phyloP scores from a whole-genome alignment of 1,284 basidiomycete genomes.

The Apiotrichum brassicae region DNA sequence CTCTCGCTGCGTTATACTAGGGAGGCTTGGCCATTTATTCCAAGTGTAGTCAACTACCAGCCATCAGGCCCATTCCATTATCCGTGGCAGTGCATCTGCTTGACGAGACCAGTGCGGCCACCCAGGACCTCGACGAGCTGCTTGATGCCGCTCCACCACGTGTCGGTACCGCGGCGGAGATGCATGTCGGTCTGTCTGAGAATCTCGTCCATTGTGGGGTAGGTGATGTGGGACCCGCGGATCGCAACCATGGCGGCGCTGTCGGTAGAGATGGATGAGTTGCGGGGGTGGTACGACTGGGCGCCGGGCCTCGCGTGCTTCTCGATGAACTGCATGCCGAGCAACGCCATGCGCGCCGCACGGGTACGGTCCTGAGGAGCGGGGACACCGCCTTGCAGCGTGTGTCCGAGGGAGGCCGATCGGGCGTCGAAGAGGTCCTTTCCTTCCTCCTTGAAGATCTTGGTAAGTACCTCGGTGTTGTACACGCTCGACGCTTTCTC shows the following conservation, averaged over 20 bases:
- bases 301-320: slow-evolving; percentile 56
- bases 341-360: slow-evolving; percentile 79
- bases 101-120: slow-evolving; percentile 38
- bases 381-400: slow-evolving; percentile 88
- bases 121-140: slow-evolving; percentile 64
- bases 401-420: slow-evolving; percentile 89
- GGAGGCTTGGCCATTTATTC: too few species aligned
- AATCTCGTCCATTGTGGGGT: slow-evolving; percentile 80
- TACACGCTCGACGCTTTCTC: slow-evolving; percentile 84
- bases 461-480: slow-evolving; percentile 84
- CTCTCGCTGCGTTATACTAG: too few species aligned
- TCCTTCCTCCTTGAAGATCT: slow-evolving; percentile 92
- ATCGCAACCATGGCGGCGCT: slow-evolving; percentile 88
- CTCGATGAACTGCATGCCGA: slow-evolving; percentile 93
- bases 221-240: slow-evolving; percentile 68
- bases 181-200: slow-evolving; percentile 80
- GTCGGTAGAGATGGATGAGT: slow-evolving; percentile 14
- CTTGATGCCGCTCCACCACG: slow-evolving; percentile 74
- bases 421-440: slow-evolving; percentile 86
- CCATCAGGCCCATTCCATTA: too few species aligned
- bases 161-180: slow-evolving; percentile 70
- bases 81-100: slow-evolving; percentile 3
- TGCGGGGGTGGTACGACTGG: slow-evolving; percentile 19
- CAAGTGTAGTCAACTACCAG: too few species aligned
- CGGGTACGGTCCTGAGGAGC: slow-evolving; percentile 89